Evolutionary conservation across 257 asterid species (phyloP), one percentile per base, ranked within the genome.

Genomic region (Paraleonurus japonicus): DNA sequence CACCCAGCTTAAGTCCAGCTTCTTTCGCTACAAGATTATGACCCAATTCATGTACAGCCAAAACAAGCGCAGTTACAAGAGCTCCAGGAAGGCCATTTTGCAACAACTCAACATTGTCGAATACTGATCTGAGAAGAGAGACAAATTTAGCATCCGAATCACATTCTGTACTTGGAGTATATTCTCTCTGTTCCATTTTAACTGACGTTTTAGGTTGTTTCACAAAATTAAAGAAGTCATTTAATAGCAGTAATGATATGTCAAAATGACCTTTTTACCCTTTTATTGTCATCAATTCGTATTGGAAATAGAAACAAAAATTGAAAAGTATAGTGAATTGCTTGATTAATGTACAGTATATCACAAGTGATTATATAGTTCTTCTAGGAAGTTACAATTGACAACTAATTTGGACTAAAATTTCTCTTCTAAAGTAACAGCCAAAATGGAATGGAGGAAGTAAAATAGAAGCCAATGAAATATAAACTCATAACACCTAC

Each of bases 31-130:
- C 93, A 57, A 91, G 68, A 75, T 78, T 66, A 77, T 94, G 99
- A 81, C 96, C 39, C 58, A 89, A 76, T 84, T 94, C 99, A 79
- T 94, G 99, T 24, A 81, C 90, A 11, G 84, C 95, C 39, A 94
- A 82, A 76, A 91, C 72, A 47, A 94, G 87, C 55, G 95, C 89
- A 67, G 97, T 91, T 50, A 88, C 92, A 71, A 94, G 88, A 72
- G 96, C 96, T 84, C 99, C 99, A 24, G 96, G 96, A 77, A 94
- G 85, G 72, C 99, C 99, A 68, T 79, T 74, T 80, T 81, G 78
- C 87, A 91, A 81, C 83, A 86, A 82, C 69, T 88, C 92, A 30
- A 78, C 78, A 75, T 91, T 85, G 79, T 91, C 93, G 48, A 87
- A 78, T 75, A 83, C 77, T 72, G 96, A 89, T 77, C 99, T 94